Conservation (phyloP, 257 asterid species). For the Galeopsis tetrahit region DNA sequence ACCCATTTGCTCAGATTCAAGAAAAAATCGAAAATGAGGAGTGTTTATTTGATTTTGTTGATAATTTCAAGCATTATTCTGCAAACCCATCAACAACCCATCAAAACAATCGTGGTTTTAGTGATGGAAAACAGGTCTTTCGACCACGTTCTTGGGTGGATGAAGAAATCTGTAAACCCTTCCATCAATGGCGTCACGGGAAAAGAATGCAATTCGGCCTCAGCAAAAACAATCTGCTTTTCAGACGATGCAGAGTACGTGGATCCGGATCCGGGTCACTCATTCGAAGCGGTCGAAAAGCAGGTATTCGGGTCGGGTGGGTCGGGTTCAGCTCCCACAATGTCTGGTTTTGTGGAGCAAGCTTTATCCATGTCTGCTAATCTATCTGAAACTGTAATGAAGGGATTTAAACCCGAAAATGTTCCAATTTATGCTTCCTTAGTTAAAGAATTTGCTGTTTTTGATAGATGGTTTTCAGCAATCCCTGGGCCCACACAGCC, state of each 20-base stretch:
- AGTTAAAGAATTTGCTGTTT: constrained; percentile 63
- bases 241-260: constrained; percentile 72
- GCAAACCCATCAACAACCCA: constrained; percentile 52
- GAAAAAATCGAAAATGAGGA: constrained; percentile 28
- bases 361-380: constrained; percentile 52
- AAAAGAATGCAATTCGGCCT: constrained; percentile 60
- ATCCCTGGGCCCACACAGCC: constrained; percentile 92
- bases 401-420: constrained; percentile 65
- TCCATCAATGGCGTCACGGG: constrained; percentile 76
- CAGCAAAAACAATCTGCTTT: constrained; percentile 55
- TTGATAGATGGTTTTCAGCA: constrained; percentile 76
- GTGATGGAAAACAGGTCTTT: constrained; percentile 84
- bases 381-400: constrained; percentile 70
- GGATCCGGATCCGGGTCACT: constrained; percentile 90
- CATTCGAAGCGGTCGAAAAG: constrained; percentile 65
- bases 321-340: constrained; percentile 53
- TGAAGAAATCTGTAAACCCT: constrained; percentile 72
- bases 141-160: constrained; percentile 90
- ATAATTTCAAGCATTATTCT: constrained; percentile 37
- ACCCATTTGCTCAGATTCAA: constrained; percentile 22
- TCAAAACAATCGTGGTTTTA: constrained; percentile 69
- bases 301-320: constrained; percentile 74
- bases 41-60: constrained; percentile 38
- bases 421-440: constrained; percentile 57
- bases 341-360: constrained; percentile 90